Evolutionary conservation across 1,284 basidiomycete species (phyloP).

Genomic region (Ustilago sp.): DNA sequence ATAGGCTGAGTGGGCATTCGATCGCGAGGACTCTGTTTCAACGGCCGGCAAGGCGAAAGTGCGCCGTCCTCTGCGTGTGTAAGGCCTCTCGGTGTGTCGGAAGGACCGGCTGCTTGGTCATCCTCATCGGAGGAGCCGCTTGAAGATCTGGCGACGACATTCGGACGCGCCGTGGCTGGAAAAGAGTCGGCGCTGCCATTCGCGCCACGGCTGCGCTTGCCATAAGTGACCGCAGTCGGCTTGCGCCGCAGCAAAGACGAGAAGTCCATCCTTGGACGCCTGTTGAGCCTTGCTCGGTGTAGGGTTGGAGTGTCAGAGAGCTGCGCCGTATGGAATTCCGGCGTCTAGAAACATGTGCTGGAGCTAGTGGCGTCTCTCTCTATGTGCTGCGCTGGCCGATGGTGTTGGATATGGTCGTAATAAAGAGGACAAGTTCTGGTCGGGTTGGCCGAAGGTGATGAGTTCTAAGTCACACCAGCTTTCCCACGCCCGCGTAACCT

Average conservation of each 20-base stretch:
- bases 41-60: conserved; percentile 5
- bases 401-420: not conserved
- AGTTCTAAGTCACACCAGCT: not conserved
- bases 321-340: not conserved
- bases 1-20: not conserved
- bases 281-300: not conserved
- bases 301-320: not conserved
- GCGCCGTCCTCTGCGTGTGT: not conserved
- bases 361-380: not conserved
- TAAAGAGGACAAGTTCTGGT: not conserved
- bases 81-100: not conserved
- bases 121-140: conserved; percentile 35
- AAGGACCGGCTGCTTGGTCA: not conserved
- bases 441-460: conserved; percentile 2
- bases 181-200: conserved; percentile 16
- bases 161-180: conserved; percentile 13
- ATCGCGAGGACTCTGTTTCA: conserved; percentile 10
- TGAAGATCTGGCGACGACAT: conserved; percentile 2
- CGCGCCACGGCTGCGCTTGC: conserved; percentile 23
- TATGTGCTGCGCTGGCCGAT: not conserved
- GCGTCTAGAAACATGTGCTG: not conserved
- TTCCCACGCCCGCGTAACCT: not conserved
- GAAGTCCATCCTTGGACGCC: conserved; percentile 17
- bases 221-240: conserved; percentile 32
- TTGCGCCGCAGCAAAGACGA: conserved; percentile 27